Evolutionary conservation across 2,329 filamentous ascomycete species (phyloP).

Genomic region (Rhinocladiella mackenziei): DNA sequence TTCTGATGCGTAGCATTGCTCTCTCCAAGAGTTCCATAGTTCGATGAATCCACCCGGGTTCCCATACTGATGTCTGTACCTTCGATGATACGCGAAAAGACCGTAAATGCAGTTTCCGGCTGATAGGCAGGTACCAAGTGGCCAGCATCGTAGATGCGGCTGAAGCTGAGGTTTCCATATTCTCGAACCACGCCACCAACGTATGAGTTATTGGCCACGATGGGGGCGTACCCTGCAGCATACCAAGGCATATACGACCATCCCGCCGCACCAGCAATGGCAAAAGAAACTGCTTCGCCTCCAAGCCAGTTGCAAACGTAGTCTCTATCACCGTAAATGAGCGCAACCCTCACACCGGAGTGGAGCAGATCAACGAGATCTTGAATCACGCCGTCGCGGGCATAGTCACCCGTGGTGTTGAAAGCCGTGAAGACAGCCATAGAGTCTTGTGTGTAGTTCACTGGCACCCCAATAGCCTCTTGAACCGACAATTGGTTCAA

Average conservation of each 20-base stretch:
- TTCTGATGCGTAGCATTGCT: conserved; percentile 56
- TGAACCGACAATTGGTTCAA: conserved; percentile 55
- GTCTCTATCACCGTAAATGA: conserved; percentile 41
- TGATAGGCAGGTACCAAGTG: conserved; percentile 52
- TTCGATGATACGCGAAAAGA: conserved; percentile 52
- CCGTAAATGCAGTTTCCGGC: conserved; percentile 50
- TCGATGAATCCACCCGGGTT: conserved; percentile 48
- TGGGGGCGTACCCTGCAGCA: conserved; percentile 46
- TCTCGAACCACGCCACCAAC: conserved; percentile 46
- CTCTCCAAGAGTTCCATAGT: conserved; percentile 56
- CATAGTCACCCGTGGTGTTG: conserved; percentile 29
- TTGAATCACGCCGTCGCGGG: conserved; percentile 31
- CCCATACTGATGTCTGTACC: conserved; percentile 50
- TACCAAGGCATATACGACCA: conserved; percentile 27
- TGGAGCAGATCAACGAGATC: conserved; percentile 33
- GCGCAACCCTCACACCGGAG: conserved; percentile 42
- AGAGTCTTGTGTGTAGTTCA: conserved; percentile 40
- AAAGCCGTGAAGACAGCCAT: conserved; percentile 33
- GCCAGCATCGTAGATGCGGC: conserved; percentile 50
- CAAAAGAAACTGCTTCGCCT: conserved; percentile 46
- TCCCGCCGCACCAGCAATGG: conserved; percentile 36
- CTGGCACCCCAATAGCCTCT: conserved; percentile 51
- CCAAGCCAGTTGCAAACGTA: conserved; percentile 42
- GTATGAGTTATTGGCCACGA: conserved; percentile 47
- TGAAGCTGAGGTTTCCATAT: conserved; percentile 43